Conservation (phyloP, 129 eudicot species). For the Pseudognaphalium luteoalbum region DNA sequence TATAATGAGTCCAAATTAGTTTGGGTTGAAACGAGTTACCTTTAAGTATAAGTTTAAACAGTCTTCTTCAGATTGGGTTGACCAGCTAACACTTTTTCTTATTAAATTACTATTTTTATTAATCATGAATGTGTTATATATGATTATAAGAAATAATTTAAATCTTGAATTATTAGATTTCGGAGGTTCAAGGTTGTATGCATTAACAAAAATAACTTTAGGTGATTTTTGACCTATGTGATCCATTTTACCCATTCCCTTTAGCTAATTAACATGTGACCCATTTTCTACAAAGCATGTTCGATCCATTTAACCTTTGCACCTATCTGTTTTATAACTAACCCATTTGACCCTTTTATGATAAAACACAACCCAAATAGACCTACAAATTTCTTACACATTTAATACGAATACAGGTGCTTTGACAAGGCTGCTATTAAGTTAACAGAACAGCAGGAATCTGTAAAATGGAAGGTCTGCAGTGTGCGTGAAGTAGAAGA, state of each 20-base stretch:
- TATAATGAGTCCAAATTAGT: neutral
- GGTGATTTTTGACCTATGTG: neutral
- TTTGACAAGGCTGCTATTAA: constrained; percentile 68
- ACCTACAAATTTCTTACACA: neutral
- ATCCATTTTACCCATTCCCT: too few relatives aligned
- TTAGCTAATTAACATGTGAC: too few relatives aligned
- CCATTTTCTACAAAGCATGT: too few relatives aligned
- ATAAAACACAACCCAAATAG: neutral
- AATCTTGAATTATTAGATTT: too few relatives aligned
- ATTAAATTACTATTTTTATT: neutral
- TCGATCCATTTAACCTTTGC: too few relatives aligned
- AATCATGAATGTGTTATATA: neutral
- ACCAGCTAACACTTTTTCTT: neutral
- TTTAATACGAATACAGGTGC: constrained; percentile 36
- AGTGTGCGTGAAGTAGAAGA: constrained; percentile 59
- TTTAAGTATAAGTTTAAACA: neutral
- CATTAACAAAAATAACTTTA: neutral
- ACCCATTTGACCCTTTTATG: too few relatives aligned
- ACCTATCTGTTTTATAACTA: too few relatives aligned
- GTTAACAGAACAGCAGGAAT: constrained; percentile 28
- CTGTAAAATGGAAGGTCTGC: constrained; percentile 58
- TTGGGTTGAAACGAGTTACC: neutral
- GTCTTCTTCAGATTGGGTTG: neutral
- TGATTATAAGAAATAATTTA: neutral
- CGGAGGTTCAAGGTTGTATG: neutral